Evolutionary conservation across 306 rosid species (phyloP).

Genomic region (Psophocarpus tetragonolobus): DNA sequence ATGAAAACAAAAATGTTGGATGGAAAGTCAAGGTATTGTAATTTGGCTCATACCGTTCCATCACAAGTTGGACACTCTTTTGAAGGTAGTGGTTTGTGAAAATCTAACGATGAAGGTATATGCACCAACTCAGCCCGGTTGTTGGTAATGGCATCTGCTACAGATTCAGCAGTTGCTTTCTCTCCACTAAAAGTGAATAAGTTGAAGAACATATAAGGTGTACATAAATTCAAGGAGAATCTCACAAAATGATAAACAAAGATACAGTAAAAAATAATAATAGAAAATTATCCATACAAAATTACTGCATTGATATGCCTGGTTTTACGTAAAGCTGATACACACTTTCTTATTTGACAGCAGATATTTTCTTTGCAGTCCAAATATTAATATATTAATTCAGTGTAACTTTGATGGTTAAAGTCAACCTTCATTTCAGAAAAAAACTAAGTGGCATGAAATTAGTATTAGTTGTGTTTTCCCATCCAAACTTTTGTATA

Average conservation of each 20-base stretch:
- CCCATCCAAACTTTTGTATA: not conserved
- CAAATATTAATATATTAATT: slow-evolving; percentile 19
- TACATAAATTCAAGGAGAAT: slow-evolving; percentile 8
- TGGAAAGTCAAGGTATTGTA: slow-evolving; percentile 14
- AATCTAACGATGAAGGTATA: slow-evolving; percentile 76
- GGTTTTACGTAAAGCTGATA: not conserved
- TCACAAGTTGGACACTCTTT: slow-evolving; percentile 94
- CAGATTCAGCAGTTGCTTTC: slow-evolving; percentile 80
- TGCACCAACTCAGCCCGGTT: slow-evolving; percentile 89
- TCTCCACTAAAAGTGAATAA: slow-evolving; percentile 70
- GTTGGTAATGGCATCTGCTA: slow-evolving; percentile 83
- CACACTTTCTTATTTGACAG: slow-evolving; percentile 3
- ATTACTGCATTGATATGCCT: slow-evolving; percentile 17
- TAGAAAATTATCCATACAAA: slow-evolving; percentile 5
- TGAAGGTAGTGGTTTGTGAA: slow-evolving; percentile 71
- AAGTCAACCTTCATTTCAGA: slow-evolving; percentile 15
- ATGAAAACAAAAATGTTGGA: slow-evolving; percentile 7
- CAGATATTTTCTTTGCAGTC: slow-evolving; percentile 8
- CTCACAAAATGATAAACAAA: not conserved
- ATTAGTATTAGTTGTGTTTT: not conserved
- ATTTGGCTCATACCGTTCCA: slow-evolving; percentile 73
- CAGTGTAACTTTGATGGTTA: slow-evolving; percentile 6
- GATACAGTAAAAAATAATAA: not conserved
- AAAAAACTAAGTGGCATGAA: not conserved
- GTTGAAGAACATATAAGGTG: slow-evolving; percentile 29